These are phyloP conservation scores for Verticillium nubilum DNA, from an alignment of 2,329 filamentous ascomycete species.

Conservation along the genomic window DNA sequence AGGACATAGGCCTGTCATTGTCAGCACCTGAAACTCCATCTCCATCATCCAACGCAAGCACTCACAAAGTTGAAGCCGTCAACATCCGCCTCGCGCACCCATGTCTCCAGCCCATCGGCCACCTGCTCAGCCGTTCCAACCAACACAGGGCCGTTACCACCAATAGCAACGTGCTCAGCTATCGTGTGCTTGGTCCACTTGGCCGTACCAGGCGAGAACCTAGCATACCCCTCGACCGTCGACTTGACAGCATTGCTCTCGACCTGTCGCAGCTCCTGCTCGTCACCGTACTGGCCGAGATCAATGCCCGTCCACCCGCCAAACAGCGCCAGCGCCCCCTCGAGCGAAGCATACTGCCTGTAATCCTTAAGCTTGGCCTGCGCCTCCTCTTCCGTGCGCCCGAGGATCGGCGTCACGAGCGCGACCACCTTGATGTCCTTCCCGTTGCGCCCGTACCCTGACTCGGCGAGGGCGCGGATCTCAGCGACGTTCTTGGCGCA, in stretches of 20 bases:
- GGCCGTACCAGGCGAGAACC: slow-evolving; percentile 50
- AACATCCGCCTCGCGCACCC: slow-evolving; percentile 63
- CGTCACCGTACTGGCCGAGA: slow-evolving; percentile 53
- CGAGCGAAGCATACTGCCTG: slow-evolving; percentile 52
- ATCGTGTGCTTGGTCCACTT: slow-evolving; percentile 72
- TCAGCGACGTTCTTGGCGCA: slow-evolving; percentile 58
- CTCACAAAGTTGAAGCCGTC: slow-evolving; percentile 69
- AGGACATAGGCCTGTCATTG: slow-evolving; percentile 52
- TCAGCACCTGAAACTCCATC: not conserved
- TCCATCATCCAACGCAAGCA: not conserved
- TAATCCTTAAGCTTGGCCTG: slow-evolving; percentile 58
- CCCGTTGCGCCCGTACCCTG: slow-evolving; percentile 50
- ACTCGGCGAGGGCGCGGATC: slow-evolving; percentile 50
- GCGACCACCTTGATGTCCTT: slow-evolving; percentile 62
- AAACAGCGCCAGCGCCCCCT: slow-evolving; percentile 64
- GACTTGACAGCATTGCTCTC: slow-evolving; percentile 57
- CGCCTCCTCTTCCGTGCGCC: slow-evolving; percentile 60
- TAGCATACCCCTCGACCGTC: slow-evolving; percentile 49
- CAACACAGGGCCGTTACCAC: slow-evolving; percentile 59
- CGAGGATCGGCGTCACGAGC: slow-evolving; percentile 60
- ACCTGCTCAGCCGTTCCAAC: slow-evolving; percentile 61
- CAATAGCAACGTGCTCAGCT: slow-evolving; percentile 61
- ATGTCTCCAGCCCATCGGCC: slow-evolving; percentile 61
- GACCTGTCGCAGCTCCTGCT: slow-evolving; percentile 58
- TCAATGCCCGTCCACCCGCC: slow-evolving; percentile 66